Conservation (phyloP, 768 basidiomycete species). For the Suillus americanus region DNA sequence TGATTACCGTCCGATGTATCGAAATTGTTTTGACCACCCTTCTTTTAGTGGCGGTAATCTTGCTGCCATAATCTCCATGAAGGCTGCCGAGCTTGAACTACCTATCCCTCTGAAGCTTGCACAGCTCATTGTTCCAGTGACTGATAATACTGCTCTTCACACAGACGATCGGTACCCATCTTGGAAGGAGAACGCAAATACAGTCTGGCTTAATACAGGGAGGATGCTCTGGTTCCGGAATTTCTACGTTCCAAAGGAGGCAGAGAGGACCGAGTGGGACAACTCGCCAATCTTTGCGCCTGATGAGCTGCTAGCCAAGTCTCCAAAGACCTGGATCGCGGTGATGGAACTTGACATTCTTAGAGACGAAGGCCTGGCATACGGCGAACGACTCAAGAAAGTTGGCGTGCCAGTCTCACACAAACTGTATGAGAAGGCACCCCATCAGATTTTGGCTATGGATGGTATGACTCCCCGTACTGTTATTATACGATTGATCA, state of each 20-base stretch:
- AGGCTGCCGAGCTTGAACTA: conserved; percentile 49
- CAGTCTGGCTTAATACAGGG: conserved; percentile 58
- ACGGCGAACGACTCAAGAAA: conserved; percentile 54
- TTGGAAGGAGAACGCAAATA: conserved; percentile 60
- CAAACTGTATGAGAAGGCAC: conserved; percentile 60
- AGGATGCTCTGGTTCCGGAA: conserved; percentile 76
- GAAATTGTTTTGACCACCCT: not conserved
- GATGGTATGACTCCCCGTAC: conserved; percentile 48
- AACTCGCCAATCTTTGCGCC: conserved; percentile 73
- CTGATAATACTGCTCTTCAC: conserved; percentile 65
- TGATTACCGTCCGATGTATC: not conserved
- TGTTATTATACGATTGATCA: not conserved
- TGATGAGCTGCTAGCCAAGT: conserved; percentile 47
- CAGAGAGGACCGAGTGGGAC: conserved; percentile 65
- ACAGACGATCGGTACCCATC: conserved; percentile 38
- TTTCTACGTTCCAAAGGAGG: conserved; percentile 65
- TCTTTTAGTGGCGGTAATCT: conserved; percentile 70
- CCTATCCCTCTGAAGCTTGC: conserved; percentile 59
- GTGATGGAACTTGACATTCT: conserved; percentile 72
- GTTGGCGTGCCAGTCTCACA: conserved; percentile 55
- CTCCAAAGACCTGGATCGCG: conserved; percentile 63
- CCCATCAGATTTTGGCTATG: conserved; percentile 76
- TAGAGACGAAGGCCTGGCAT: conserved; percentile 64
- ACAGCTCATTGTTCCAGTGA: conserved; percentile 72
- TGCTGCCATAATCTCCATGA: conserved; percentile 65